Base-by-base conservation (phyloP, 2,329 filamentous ascomycete species). In the Moelleriella libera region DNA sequence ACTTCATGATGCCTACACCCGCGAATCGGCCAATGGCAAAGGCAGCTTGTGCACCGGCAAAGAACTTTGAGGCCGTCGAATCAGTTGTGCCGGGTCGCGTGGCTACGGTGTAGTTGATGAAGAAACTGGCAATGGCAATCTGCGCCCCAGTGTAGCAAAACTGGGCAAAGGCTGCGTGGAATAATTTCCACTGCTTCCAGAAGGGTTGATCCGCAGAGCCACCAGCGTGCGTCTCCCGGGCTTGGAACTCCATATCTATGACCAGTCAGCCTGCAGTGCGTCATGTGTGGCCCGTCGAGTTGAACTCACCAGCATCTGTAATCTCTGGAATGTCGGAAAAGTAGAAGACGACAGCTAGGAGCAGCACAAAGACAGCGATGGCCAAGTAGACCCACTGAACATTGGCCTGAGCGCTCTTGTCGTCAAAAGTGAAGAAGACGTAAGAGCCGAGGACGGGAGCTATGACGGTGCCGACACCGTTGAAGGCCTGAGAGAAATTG, bases 71-170 rank as follows among this genome's bases (percentile, higher is more conserved):
- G 1, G 74, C 83, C 2, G 69, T 63, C 0, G 76, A 57, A 44
- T 69, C 68, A 44, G 57, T 51, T 0, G 76, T 80, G 21, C 64
- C 63, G 2, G 71, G 61, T 45, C 78, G 70, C 3, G 78, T 80
- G 52, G 83, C 77, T 28, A 68, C 72, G n/a, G 74, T 72, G 58
- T 84, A 85, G 65, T 86, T 86, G 68, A 86, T 85, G 63, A 86
- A 86, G 62, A 84, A 85, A 44, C 63, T 65, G 1, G 79, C 79
- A 48, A 82, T 76, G 48, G 74, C 77, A 34, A 82, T 69, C 59
- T 89, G 85, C 0, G 83, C 78, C 44, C 85, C 85, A 0, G 70
- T 83, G 60, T 90, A 92, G 60, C 80, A 85, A 63, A 89, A 89
- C 54, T 90, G 85, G 0, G 83, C 82, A 54, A 81, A 76, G 0